phyloP scores from a whole-genome alignment of 805 yeast species.

The Henningerozyma blattae region DNA sequence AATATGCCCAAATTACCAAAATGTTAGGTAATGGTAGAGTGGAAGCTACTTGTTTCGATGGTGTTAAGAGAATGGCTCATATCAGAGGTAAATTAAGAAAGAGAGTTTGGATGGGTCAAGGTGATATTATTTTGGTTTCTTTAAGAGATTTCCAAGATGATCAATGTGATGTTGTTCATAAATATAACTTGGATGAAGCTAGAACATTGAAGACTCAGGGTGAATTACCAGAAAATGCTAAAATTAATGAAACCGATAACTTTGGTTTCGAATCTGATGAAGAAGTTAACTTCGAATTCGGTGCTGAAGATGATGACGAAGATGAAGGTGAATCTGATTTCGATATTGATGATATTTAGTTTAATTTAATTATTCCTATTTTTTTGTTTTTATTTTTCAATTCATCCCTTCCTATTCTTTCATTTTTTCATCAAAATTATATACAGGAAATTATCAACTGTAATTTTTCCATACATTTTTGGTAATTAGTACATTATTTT shows the following conservation, averaged over 20 bases:
- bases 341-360: slow-evolving; percentile 89
- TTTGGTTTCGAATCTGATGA: slow-evolving; percentile 95
- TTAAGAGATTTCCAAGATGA: slow-evolving; percentile 98
- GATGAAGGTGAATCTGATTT: slow-evolving; percentile 51
- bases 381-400: slow-evolving; percentile 1
- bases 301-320: slow-evolving; percentile 75
- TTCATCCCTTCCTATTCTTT: slow-evolving; percentile 1
- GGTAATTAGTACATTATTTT: too few relatives aligned
- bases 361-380: slow-evolving; percentile 1
- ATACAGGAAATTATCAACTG: too few relatives aligned
- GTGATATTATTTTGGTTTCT: slow-evolving; percentile 91
- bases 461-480: too few relatives aligned
- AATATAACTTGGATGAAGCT: slow-evolving; percentile 95
- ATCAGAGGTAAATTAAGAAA: slow-evolving; percentile 98
- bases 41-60: slow-evolving; percentile 92
- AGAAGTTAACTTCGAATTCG: slow-evolving; percentile 96
- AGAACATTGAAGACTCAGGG: slow-evolving; percentile 91
- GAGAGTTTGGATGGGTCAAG: slow-evolving; percentile 99
- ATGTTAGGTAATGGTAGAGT: slow-evolving; percentile 98
- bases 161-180: slow-evolving; percentile 95
- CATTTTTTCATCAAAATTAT: not conserved
- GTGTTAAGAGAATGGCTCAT: slow-evolving; percentile 87
- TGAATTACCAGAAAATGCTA: slow-evolving; percentile 93
- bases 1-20: slow-evolving; percentile 94
- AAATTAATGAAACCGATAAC: slow-evolving; percentile 94